Evolutionary conservation across 768 basidiomycete genomes (phyloP).

Genomic region (Psilocybe cubensis): DNA sequence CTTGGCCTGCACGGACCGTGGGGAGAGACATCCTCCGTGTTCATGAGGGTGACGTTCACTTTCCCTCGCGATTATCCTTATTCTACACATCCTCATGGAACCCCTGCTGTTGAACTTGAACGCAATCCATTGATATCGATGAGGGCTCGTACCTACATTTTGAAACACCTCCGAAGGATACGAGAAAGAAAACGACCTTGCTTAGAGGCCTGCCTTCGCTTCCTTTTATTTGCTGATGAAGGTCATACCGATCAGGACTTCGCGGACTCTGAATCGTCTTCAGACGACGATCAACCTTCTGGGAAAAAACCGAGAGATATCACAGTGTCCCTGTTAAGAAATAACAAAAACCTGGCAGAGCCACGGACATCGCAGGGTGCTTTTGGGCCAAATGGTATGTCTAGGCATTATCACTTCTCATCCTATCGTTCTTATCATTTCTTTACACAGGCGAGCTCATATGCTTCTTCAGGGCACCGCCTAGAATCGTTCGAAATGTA

Average conservation of each 20-base stretch:
- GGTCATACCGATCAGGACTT: conserved; percentile 44
- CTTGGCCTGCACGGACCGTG: conserved; percentile 89
- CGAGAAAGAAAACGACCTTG: conserved; percentile 79
- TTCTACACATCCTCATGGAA: conserved; percentile 60
- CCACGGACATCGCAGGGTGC: conserved; percentile 86
- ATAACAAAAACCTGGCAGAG: conserved; percentile 80
- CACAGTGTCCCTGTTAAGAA: conserved; percentile 58
- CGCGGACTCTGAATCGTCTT: conserved; percentile 64
- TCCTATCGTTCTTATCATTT: background rate
- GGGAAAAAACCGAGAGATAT: conserved; percentile 47
- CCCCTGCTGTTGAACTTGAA: conserved; percentile 81
- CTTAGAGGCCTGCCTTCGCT: conserved; percentile 81
- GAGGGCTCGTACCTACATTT: conserved; percentile 76
- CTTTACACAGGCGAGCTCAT: conserved; percentile 71
- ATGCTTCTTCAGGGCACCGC: conserved; percentile 82
- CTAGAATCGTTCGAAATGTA: conserved; percentile 67
- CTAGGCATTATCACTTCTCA: background rate
- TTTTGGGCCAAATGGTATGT: conserved; percentile 84
- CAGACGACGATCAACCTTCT: conserved; percentile 58
- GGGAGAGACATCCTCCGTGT: conserved; percentile 85
- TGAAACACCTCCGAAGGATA: conserved; percentile 74
- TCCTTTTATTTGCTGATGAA: conserved; percentile 74
- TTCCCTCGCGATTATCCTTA: conserved; percentile 87
- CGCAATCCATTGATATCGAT: conserved; percentile 80
- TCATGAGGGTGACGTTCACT: conserved; percentile 86